Evolutionary conservation across 306 rosid species (phyloP).

Genomic region (Urtica urens): DNA sequence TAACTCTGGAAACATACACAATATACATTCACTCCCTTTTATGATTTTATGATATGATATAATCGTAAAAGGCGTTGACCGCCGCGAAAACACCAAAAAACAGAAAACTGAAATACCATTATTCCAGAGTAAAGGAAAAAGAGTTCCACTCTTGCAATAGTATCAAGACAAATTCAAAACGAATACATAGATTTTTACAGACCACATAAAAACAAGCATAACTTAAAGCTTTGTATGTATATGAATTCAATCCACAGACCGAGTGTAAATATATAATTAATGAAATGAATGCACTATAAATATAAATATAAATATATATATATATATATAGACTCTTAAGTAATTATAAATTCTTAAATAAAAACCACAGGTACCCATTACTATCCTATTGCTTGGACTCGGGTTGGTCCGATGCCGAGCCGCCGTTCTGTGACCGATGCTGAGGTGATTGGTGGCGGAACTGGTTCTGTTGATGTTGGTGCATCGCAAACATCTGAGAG

Average conservation of each 20-base stretch:
- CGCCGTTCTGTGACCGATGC: slow-evolving; percentile 43
- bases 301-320: too few species aligned
- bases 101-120: too few species aligned
- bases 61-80: too few species aligned
- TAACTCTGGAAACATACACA: too few species aligned
- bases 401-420: slow-evolving; percentile 35
- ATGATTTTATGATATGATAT: too few species aligned
- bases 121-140: slow-evolving; percentile 16
- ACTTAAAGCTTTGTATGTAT: slow-evolving; percentile 26
- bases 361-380: too few species aligned
- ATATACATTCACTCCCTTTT: too few species aligned
- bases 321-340: too few species aligned
- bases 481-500: slow-evolving; percentile 48
- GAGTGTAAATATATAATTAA: slow-evolving; percentile 22
- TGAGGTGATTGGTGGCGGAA: slow-evolving; percentile 35
- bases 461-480: slow-evolving; percentile 39
- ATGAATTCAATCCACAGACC: slow-evolving; percentile 24
- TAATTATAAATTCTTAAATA: too few species aligned
- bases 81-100: too few species aligned
- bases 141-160: slow-evolving; percentile 19
- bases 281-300: slow-evolving; percentile 29
- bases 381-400: slow-evolving; percentile 41
- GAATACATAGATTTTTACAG: too few species aligned
- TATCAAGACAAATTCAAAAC: slow-evolving; percentile 35
- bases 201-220: slow-evolving; percentile 23